A percentile compares a stretch with the other conserved stretches of the same genome.
Conservation (phyloP, 768 basidiomycete species). For the Agaricus blazei region DNA sequence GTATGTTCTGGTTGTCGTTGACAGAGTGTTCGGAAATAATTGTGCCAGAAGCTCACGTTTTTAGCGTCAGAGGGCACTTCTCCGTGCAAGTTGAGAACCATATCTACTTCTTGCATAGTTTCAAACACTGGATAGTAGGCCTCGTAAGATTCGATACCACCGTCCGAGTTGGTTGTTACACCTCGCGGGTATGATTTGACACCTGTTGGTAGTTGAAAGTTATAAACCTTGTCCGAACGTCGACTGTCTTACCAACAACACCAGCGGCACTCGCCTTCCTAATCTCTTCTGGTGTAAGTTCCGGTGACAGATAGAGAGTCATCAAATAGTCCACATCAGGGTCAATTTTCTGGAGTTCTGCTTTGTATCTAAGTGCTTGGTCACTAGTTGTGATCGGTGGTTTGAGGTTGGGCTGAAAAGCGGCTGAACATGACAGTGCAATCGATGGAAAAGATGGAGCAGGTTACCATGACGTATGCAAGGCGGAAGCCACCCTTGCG, state of each 20-base stretch:
- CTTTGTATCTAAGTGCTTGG: slow-evolving; percentile 77
- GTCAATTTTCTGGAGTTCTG: slow-evolving; percentile 68
- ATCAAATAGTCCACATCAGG: slow-evolving; percentile 83
- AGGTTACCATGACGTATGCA: slow-evolving; percentile 91
- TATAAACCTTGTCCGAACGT: background rate
- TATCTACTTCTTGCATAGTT: slow-evolving; percentile 88
- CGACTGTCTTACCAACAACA: slow-evolving; percentile 46
- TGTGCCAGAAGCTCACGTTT: background rate
- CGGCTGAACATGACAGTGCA: slow-evolving; percentile 8
- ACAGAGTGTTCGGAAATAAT: slow-evolving; percentile 35
- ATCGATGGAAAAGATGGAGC: background rate
- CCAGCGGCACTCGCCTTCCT: slow-evolving; percentile 83
- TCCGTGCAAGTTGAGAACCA: slow-evolving; percentile 96
- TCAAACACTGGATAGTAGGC: slow-evolving; percentile 90
- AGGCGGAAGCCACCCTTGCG: slow-evolving; percentile 82
- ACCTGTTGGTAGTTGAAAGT: slow-evolving; percentile 28
- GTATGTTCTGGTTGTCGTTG: slow-evolving; percentile 58
- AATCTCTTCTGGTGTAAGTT: slow-evolving; percentile 87
- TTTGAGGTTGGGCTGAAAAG: slow-evolving; percentile 78
- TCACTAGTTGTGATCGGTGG: slow-evolving; percentile 85
- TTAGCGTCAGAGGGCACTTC: slow-evolving; percentile 86
- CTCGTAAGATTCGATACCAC: slow-evolving; percentile 94
- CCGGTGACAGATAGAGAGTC: slow-evolving; percentile 92
- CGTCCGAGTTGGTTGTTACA: slow-evolving; percentile 95
- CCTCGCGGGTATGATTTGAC: slow-evolving; percentile 98